Evolutionary conservation across 148 eudicot species (phyloP).

Genomic region (Persicaria maculosa): DNA sequence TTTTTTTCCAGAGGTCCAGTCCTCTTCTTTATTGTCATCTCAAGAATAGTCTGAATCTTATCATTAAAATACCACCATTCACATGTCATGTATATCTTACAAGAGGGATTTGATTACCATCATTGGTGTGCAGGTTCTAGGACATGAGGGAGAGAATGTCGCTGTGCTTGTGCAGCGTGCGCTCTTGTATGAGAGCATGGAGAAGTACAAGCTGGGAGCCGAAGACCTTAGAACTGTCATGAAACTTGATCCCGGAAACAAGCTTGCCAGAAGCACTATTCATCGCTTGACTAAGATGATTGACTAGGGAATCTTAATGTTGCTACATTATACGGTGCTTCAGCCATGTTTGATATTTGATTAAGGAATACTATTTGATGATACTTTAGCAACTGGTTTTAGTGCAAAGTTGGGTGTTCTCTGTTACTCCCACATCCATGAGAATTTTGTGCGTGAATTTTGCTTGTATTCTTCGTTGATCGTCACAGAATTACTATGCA

Average conservation of each 20-base stretch:
- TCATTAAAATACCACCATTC: not conserved
- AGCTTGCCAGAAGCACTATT: slow-evolving; percentile 88
- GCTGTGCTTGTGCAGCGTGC: slow-evolving; percentile 88
- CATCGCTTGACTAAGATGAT: slow-evolving; percentile 93
- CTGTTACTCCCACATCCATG: not conserved
- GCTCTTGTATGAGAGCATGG: slow-evolving; percentile 93
- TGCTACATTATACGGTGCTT: not conserved
- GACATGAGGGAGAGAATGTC: slow-evolving; percentile 49
- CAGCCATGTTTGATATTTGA: not conserved
- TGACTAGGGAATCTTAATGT: slow-evolving; percentile 20
- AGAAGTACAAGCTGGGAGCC: slow-evolving; percentile 92
- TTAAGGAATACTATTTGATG: not conserved
- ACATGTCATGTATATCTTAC: not conserved
- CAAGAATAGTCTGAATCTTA: not conserved
- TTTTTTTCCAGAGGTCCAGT: not conserved
- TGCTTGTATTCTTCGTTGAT: not conserved
- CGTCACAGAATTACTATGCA: not conserved
- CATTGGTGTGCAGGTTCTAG: slow-evolving; percentile 54
- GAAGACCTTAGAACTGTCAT: slow-evolving; percentile 90
- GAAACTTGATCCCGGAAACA: slow-evolving; percentile 86
- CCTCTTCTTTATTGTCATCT: not conserved
- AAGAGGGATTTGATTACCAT: not conserved
- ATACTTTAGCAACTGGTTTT: not conserved
- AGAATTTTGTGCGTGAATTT: not conserved
- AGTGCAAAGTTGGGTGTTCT: not conserved